phyloP scores from a whole-genome alignment of 2,329 filamentous ascomycete genomes.

The Aspergillus ruber region DNA sequence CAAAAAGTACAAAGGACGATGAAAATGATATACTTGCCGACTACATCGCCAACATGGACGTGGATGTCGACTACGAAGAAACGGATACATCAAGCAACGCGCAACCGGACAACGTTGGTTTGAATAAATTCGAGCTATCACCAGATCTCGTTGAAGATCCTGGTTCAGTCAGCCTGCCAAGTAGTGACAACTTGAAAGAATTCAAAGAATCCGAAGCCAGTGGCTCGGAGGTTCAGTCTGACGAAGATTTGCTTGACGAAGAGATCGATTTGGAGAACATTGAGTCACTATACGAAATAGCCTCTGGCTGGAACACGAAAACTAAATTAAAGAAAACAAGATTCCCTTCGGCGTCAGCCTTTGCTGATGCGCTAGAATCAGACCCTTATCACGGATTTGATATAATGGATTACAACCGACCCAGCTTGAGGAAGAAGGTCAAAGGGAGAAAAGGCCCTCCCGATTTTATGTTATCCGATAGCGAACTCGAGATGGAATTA shows the following conservation, averaged over 20 bases:
- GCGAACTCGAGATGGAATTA: slow-evolving; percentile 58
- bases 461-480: slow-evolving; percentile 56
- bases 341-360: slow-evolving; percentile 46
- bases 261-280: not conserved
- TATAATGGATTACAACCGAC: slow-evolving; percentile 73
- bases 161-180: not conserved
- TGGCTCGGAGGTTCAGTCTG: not conserved
- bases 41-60: slow-evolving; percentile 36
- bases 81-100: not conserved
- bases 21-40: slow-evolving; percentile 40
- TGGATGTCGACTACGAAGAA: slow-evolving; percentile 24
- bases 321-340: slow-evolving; percentile 1
- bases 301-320: not conserved
- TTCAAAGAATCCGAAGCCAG: not conserved
- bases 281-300: not conserved
- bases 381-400: slow-evolving; percentile 67
- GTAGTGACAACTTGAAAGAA: not conserved
- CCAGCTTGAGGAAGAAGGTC: slow-evolving; percentile 58
- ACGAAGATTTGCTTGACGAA: not conserved
- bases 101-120: not conserved
- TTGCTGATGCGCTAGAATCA: slow-evolving; percentile 54
- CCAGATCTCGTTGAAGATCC: not conserved
- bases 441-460: slow-evolving; percentile 56
- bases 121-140: not conserved
- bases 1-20: slow-evolving; percentile 34